Base-by-base conservation (phyloP, 495 filamentous ascomycete species). In the Lichina pygmaea region DNA sequence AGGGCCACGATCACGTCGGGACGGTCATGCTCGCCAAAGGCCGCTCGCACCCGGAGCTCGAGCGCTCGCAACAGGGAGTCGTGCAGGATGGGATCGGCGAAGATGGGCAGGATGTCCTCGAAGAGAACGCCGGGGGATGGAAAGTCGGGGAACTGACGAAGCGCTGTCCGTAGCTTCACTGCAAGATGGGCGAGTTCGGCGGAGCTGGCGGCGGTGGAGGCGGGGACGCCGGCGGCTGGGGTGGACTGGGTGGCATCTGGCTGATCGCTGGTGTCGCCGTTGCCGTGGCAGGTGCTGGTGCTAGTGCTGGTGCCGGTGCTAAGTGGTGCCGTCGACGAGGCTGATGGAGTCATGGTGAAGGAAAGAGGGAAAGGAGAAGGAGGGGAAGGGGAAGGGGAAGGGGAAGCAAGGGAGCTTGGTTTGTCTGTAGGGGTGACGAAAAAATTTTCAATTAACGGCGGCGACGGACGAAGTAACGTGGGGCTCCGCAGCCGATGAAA, bases 21-120 rank as follows among this genome's bases (percentile, higher is more conserved):
- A 77, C 49, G 55, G 54, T 61, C 55, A 42, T 65, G 62, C 47
- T 59, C 57, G 6, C 59, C 57, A 53, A 64, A 63, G 48, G 54
- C 54, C 43, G 70, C 62, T 49, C 66, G 58, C 47, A 92, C 66
- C 54, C 93, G 81, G 51, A 94, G 69, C 59, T 93, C 81, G 48
- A 95, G 75, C 16, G 83, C 86, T 52, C 77, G 75, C 53, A 95
- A 63, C 30, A 99, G 75, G 30, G 72, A 66, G 46, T 66, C 65
- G 62, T 94, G 89, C 44, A 84, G 62, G 30, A 58, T 54, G n/a
- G 73, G 72, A 52, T 81, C 66, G 58, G 78, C 76, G 66, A 99
- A 99, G 52, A 99, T 77, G 33, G 89, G 91, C 48, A 99, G 74
- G 63, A 99, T 94, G 62, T 99, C 91, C 69, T 94, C 83, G 62